Evolutionary conservation across 1,139 yeast genomes (phyloP), one percentile per base, ranked within the genome.

Genomic region (Pichia sp.): DNA sequence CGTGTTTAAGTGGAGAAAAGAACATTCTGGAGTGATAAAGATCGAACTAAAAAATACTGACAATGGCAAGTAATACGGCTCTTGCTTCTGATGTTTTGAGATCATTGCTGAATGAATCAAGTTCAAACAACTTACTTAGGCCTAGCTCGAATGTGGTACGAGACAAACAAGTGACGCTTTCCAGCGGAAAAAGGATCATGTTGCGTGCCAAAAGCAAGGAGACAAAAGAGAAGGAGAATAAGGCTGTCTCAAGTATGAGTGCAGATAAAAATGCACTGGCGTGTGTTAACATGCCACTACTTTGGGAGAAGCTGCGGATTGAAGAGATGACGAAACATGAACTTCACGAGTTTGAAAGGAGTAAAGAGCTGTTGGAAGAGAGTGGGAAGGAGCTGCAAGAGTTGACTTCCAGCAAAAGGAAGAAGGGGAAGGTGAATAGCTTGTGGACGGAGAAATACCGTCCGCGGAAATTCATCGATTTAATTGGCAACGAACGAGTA

Each of bases 391-490:
- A 52, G 27, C 49, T 56, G 30, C 38, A 58, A 51, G 46, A 58
- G 48, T n/a, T 29, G 31, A 16, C 45, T 27, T 12, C 62, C 3
- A 53, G 38, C 3, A 44, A 16, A 6, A 27, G 43, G 30, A 47
- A n/a, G n/a, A 50, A 42, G 24, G 31, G 24, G n/a, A 49, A 16
- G 14, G 24, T 47, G 2, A 51, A 56, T 30, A 53, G 60, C 7
- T 67, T 85, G 8, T 85, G 89, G 89, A 81, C 90, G 0, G 98
- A 93, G 64, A 90, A 89, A 69, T 92, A 92, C 76, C 75, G 93
- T 50, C 97, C 99, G 0, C 72, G 70, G 30, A 74, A 73, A 47
- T 92, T 88, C 71, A 65, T 90, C 64, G 97, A 82, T 69, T 81
- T 74, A 71, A 83, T 74, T 1, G 98, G 98, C 0, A 90, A 92